These are phyloP conservation scores for Ogataea trehaloabstinens DNA, from an alignment of 805 yeast species.

Conservation along the genomic window DNA sequence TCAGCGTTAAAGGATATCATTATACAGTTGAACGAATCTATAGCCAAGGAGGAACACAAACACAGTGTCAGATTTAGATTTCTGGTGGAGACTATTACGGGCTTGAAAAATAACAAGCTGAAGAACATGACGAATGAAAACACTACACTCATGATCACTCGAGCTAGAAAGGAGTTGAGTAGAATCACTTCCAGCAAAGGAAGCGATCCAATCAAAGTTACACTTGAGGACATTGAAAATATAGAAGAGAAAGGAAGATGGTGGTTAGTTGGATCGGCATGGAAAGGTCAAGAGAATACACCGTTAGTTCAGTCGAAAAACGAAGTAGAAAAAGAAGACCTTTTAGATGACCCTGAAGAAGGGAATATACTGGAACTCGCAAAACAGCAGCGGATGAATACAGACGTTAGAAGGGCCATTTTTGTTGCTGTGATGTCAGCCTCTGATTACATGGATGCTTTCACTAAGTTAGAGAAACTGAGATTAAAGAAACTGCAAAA, in stretches of 20 bases:
- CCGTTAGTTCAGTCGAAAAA: slow-evolving; percentile 35
- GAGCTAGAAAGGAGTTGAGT: slow-evolving; percentile 65
- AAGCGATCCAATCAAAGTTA: slow-evolving; percentile 79
- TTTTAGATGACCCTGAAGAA: slow-evolving; percentile 62
- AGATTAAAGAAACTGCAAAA: slow-evolving; percentile 76
- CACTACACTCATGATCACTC: slow-evolving; percentile 48
- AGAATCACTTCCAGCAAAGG: slow-evolving; percentile 43
- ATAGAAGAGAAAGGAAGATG: slow-evolving; percentile 87
- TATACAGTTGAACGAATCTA: slow-evolving; percentile 48
- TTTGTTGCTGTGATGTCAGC: slow-evolving; percentile 95
- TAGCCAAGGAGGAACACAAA: slow-evolving; percentile 32
- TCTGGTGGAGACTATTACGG: slow-evolving; percentile 79
- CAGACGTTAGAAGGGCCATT: slow-evolving; percentile 90
- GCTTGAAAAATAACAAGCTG: slow-evolving; percentile 81
- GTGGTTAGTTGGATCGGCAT: slow-evolving; percentile 99
- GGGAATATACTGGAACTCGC: slow-evolving; percentile 92
- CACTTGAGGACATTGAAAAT: slow-evolving; percentile 75
- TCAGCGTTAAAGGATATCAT: slow-evolving; percentile 78
- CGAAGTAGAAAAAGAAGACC: slow-evolving; percentile 44
- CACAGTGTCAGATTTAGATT: slow-evolving; percentile 70
- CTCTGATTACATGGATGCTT: slow-evolving; percentile 85
- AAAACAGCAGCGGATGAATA: slow-evolving; percentile 84
- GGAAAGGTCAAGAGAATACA: slow-evolving; percentile 60
- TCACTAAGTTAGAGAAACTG: slow-evolving; percentile 75
- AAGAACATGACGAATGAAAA: slow-evolving; percentile 51